These are phyloP conservation scores for Stenocarpella maydis DNA, from an alignment of 2,329 filamentous ascomycete genomes.

Conservation along the genomic window DNA sequence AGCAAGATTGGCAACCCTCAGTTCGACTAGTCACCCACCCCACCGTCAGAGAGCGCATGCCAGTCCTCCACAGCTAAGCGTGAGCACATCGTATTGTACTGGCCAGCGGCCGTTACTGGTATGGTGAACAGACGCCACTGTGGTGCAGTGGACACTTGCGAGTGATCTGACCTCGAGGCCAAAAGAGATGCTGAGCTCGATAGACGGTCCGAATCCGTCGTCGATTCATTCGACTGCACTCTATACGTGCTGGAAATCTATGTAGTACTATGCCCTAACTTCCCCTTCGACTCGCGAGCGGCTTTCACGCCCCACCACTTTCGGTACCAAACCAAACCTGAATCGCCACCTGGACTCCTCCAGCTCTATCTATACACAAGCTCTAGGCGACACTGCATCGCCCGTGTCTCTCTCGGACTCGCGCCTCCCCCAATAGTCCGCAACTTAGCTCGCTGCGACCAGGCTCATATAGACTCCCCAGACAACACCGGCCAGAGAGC, in stretches of 20 bases:
- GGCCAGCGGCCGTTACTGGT: not conserved
- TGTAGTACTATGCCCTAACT: not conserved
- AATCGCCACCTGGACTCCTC: not conserved
- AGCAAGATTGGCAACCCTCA: too few species aligned
- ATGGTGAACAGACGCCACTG: too few species aligned
- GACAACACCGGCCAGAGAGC: slow-evolving; percentile 70
- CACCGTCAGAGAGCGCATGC: not conserved
- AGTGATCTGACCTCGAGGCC: not conserved
- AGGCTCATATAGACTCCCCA: slow-evolving; percentile 79
- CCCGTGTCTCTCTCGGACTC: not conserved
- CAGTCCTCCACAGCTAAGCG: not conserved
- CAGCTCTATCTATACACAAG: not conserved
- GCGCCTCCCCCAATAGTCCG: too few species aligned
- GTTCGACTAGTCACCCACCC: not conserved
- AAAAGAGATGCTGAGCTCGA: too few species aligned
- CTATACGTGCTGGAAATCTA: not conserved
- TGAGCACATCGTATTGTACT: not conserved
- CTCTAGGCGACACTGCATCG: not conserved
- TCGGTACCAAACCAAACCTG: not conserved
- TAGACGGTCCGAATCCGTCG: too few species aligned
- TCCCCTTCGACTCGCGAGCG: not conserved
- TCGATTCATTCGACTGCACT: not conserved
- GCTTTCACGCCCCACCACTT: not conserved
- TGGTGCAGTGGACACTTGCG: too few species aligned
- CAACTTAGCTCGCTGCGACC: slow-evolving; percentile 48